phyloP scores from a whole-genome alignment of 139 green algal genomes.

The Volvox africanus region DNA sequence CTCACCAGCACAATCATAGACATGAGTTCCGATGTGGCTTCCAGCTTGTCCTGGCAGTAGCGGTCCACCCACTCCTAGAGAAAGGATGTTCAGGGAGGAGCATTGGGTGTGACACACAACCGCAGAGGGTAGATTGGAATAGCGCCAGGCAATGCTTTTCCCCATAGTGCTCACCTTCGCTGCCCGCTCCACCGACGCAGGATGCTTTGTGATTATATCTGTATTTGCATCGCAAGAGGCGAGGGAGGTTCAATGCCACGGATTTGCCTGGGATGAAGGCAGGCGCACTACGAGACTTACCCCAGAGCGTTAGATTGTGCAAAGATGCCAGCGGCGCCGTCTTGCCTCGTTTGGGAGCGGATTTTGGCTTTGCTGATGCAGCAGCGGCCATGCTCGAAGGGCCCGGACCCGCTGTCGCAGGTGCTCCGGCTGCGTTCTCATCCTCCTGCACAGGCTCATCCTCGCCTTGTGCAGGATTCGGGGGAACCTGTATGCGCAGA shows the following conservation, averaged over 20 bases:
- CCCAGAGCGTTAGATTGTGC: slow-evolving; percentile 53
- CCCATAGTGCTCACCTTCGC: slow-evolving; percentile 45
- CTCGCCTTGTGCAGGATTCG: neutral
- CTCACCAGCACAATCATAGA: slow-evolving; percentile 75
- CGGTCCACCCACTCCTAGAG: slow-evolving; percentile 75
- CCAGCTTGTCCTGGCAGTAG: slow-evolving; percentile 57
- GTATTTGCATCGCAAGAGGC: neutral
- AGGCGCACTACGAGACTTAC: slow-evolving; percentile 7
- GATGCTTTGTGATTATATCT: slow-evolving; percentile 60
- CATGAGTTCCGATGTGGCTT: slow-evolving; percentile 74
- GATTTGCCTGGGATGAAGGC: neutral
- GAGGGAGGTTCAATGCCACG: no score
- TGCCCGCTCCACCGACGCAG: slow-evolving; percentile 37
- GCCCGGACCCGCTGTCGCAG: neutral
- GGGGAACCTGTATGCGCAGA: neutral
- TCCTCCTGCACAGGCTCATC: neutral
- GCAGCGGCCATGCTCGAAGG: neutral
- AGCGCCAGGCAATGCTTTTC: no score
- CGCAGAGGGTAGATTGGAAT: no score
- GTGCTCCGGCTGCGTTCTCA: neutral
- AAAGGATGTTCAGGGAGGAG: no score
- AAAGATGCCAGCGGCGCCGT: neutral
- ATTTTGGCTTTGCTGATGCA: neutral
- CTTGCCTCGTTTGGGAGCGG: neutral
- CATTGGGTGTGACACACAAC: no score